A percentile compares a stretch with the other conserved stretches of the same genome.
These are phyloP conservation scores for Trichosporon coremiiforme DNA, from an alignment of 1,284 basidiomycete genomes.

Conservation along the genomic window DNA sequence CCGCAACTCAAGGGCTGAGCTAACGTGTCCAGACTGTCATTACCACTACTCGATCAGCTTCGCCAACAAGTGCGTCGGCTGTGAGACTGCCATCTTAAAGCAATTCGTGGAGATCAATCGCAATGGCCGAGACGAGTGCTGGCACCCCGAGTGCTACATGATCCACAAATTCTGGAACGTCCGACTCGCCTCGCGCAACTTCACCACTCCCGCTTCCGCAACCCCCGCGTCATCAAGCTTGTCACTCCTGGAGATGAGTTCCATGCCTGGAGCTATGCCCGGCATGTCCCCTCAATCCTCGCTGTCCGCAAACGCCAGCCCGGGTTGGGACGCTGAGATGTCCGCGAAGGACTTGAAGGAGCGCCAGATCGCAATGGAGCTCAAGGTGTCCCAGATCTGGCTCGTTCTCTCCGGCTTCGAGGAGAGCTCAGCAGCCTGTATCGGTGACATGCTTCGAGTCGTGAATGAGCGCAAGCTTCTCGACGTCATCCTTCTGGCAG, in stretches of 20 bases:
- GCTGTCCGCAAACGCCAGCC: constrained; percentile 21
- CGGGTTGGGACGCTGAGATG: constrained; percentile 60
- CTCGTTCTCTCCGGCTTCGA: constrained; percentile 98
- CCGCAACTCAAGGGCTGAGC: too few relatives aligned
- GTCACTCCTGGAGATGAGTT: constrained; percentile 50
- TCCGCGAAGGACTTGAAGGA: constrained; percentile 82
- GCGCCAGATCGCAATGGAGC: constrained; percentile 92
- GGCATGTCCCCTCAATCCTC: constrained; percentile 45
- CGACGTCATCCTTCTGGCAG: constrained; percentile 96
- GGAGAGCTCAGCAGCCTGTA: constrained; percentile 98
- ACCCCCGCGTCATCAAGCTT: constrained; percentile 59
- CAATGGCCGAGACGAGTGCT: constrained; percentile 97
- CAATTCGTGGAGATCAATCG: constrained; percentile 99
- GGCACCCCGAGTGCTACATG: constrained; percentile 99
- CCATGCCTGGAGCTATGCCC: constrained; percentile 42
- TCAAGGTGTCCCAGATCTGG: constrained; percentile 98
- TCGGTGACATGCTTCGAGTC: constrained; percentile 96
- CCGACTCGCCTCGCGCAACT: constrained; percentile 77
- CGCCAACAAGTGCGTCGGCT: constrained; percentile 97
- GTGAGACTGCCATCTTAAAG: constrained; percentile 95
- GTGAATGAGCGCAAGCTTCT: constrained; percentile 96
- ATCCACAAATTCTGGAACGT: constrained; percentile 99
- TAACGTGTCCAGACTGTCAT: constrained; percentile 67
- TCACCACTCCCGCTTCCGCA: constrained; percentile 58
- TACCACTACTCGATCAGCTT: constrained; percentile 98